Evolutionary conservation across 176 grass and related monocot genomes (phyloP), one percentile per base, ranked within the genome.

Genomic region (Calamus simplicifolius): DNA sequence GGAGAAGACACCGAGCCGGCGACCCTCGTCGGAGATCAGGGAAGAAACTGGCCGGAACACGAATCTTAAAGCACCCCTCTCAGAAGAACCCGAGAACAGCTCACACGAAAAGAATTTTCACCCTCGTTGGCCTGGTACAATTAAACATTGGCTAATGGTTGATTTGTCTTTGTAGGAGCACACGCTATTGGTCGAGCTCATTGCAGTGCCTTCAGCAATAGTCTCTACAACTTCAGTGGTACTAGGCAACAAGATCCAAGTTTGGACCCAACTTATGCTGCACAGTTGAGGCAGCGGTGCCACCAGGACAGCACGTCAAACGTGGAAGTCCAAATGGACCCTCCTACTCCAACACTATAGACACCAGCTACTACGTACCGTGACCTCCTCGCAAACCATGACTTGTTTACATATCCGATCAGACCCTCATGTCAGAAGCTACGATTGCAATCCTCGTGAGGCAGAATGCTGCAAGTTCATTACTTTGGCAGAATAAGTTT

Each of bases 141-240:
- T 23, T 23, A 23, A 23, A 23, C 21, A 23, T 23, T 23, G 21
- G 21, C 21, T 23, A 23, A 23, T 23, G 21, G 21, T 23, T 23
- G 21, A 23, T 23, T 23, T 23, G 21, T 1, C 21, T 23, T 23
- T 1, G 21, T 1, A 23, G 21, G 21, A 23, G 21, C 21, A 23
- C 21, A 23, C 21, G 1, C 21, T 3, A 75, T 93, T 18, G 88
- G 77, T 3, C 16, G 54, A 10, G 5, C 77, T n/a, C 88, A 87
- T 54, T 93, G 88, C 59, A 76, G 78, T 68, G 85, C 93, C 21
- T 97, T 97, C 78, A 82, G 75, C 72, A 63, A 65, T 54, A 71
- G 94, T 14, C 52, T 98, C 17, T 82, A 79, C 51, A 0, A n/a
- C 5, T 50, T 78, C 27, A 19, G 29, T 7, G 6, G 75, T n/a